Evolutionary conservation across 2,329 filamentous ascomycete genomes (phyloP).

Genomic region (Gaeumannomyces sp.): DNA sequence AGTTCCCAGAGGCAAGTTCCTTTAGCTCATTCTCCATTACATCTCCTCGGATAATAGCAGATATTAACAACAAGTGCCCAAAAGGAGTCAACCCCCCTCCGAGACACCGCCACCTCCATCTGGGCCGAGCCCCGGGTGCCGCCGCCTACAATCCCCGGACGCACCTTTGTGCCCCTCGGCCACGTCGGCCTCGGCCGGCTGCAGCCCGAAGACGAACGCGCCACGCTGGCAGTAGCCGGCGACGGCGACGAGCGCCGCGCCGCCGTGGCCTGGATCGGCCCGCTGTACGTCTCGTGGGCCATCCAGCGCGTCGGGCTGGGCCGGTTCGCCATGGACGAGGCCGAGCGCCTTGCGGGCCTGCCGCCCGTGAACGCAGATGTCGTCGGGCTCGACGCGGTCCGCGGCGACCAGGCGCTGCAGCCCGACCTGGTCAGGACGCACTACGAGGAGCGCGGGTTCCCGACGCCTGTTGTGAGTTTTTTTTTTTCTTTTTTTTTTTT

Average conservation of each 20-base stretch:
- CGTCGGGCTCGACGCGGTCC: slow-evolving; percentile 30
- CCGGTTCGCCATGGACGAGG: slow-evolving; percentile 27
- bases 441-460: slow-evolving; percentile 22
- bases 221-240: slow-evolving; percentile 11
- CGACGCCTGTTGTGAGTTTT: slow-evolving; percentile 21
- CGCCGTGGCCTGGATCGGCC: slow-evolving; percentile 27
- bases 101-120: slow-evolving; percentile 26
- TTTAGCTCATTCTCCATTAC: slow-evolving; percentile 16
- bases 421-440: slow-evolving; percentile 18
- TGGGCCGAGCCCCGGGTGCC: slow-evolving; percentile 23
- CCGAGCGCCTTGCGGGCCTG: slow-evolving; percentile 26
- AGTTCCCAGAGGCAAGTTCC: slow-evolving; percentile 8
- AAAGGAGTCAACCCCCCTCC: slow-evolving; percentile 25
- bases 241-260: no score
- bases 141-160: slow-evolving; percentile 15
- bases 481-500: no score
- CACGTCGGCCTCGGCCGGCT: slow-evolving; percentile 31
- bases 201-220: slow-evolving; percentile 23
- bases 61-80: neutral
- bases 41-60: neutral
- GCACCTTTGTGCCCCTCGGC: slow-evolving; percentile 30
- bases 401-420: slow-evolving; percentile 23
- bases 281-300: slow-evolving; percentile 33
- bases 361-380: slow-evolving; percentile 27
- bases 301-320: slow-evolving; percentile 31